Conservation (phyloP, 2,329 filamentous ascomycete genomes). For the Exserohilum turcica region DNA sequence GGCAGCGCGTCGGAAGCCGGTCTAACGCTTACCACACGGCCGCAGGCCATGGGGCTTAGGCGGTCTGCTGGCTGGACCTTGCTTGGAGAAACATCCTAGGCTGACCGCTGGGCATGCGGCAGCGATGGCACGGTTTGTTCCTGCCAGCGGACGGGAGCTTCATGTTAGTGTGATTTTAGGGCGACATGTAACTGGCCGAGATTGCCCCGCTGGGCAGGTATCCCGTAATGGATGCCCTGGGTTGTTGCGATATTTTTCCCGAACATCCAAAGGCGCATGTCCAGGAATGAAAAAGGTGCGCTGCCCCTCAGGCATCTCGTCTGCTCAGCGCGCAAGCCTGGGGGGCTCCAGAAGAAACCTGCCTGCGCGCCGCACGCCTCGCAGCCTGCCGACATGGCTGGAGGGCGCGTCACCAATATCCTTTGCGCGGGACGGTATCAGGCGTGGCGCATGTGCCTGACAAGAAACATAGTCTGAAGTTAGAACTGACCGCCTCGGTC, state of each 20-base stretch:
- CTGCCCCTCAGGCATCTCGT: not conserved
- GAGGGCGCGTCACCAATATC: not conserved
- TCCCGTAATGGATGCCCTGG: conserved; percentile 17
- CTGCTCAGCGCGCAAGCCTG: not conserved
- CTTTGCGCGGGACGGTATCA: not conserved
- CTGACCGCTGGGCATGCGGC: conserved; percentile 30
- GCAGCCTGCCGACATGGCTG: not conserved
- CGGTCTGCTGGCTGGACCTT: conserved; percentile 33
- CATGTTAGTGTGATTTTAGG: conserved; percentile 19
- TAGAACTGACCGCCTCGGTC: conserved; percentile 18
- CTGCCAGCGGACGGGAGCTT: conserved; percentile 32
- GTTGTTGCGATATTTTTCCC: conserved; percentile 10
- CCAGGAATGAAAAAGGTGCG: conserved; percentile 8
- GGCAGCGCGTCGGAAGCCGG: conserved; percentile 32
- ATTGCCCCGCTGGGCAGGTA: conserved; percentile 35
- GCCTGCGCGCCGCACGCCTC: too few relatives aligned
- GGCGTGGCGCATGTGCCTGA: conserved; percentile 1
- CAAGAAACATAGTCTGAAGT: conserved; percentile 10
- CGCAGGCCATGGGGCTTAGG: conserved; percentile 33
- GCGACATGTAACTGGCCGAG: conserved; percentile 28
- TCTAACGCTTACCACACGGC: conserved; percentile 34
- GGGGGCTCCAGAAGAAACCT: not conserved
- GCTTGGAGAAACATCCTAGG: conserved; percentile 27
- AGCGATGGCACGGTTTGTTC: conserved; percentile 33
- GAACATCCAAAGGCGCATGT: conserved; percentile 6